Conservation (phyloP, 2,329 filamentous ascomycete genomes). For the Exutisphaerella laricina region DNA sequence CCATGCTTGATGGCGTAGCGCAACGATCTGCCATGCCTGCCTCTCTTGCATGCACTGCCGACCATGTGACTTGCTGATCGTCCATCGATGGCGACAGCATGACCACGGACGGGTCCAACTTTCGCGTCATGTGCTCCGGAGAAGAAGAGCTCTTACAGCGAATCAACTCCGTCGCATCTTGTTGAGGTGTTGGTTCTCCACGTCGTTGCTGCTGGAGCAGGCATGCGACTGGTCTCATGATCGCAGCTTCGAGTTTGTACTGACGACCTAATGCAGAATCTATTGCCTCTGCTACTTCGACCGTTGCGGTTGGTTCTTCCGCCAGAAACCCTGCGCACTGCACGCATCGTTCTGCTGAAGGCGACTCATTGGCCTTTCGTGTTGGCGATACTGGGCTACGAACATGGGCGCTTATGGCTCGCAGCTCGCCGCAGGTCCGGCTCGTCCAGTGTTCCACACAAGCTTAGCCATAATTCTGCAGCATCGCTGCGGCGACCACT, state of each 20-base stretch:
- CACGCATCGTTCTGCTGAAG: constrained; percentile 55
- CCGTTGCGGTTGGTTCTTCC: constrained; percentile 65
- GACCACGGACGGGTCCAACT: constrained; percentile 6
- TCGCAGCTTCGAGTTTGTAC: constrained; percentile 8
- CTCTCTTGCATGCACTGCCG: constrained; percentile 9
- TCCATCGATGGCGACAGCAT: constrained; percentile 1
- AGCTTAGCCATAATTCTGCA: constrained; percentile 13
- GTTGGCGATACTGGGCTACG: constrained; percentile 62
- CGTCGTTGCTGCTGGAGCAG: constrained; percentile 1
- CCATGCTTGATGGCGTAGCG: not conserved
- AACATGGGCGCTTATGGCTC: constrained; percentile 38
- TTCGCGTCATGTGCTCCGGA: not conserved
- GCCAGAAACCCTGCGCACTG: constrained; percentile 57
- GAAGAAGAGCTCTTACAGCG: constrained; percentile 6
- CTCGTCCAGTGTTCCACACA: constrained; percentile 12
- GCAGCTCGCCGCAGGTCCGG: constrained; percentile 15
- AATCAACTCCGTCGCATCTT: constrained; percentile 15
- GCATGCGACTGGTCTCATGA: constrained; percentile 3
- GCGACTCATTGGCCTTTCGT: constrained; percentile 63
- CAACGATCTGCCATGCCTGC: not conserved
- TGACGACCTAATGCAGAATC: constrained; percentile 48
- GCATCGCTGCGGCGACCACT: constrained; percentile 18
- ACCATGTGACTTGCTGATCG: constrained; percentile 9
- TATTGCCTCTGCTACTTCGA: constrained; percentile 66
- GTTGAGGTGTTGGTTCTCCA: constrained; percentile 20